phyloP scores from a whole-genome alignment of 2,329 filamentous ascomycete genomes.

The Neofusicoccum sp. region DNA sequence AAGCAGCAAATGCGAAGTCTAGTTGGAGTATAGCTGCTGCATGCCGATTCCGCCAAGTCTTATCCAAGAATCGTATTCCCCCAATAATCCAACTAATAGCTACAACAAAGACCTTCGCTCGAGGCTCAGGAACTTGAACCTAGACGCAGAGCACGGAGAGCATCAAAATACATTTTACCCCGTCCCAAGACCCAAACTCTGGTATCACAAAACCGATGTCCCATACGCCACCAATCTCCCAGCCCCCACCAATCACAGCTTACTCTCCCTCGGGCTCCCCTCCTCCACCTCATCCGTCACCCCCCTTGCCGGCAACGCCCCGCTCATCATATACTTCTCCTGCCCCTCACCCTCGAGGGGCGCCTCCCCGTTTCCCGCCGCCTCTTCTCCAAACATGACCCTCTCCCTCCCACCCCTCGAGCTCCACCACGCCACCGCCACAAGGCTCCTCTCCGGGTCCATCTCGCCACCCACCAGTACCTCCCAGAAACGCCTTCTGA shows the following conservation, averaged over 20 bases:
- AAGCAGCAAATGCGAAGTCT: too few relatives aligned
- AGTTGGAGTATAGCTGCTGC: too few relatives aligned
- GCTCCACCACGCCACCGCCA: conserved; percentile 86
- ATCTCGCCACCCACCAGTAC: conserved; percentile 78
- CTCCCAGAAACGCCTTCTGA: conserved; percentile 74
- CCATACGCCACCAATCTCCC: not conserved
- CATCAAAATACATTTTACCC: not conserved
- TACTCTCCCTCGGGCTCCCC: conserved; percentile 39
- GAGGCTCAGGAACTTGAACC: too few relatives aligned
- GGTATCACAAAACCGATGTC: not conserved
- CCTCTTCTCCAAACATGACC: conserved; percentile 51
- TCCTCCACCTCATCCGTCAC: conserved; percentile 24
- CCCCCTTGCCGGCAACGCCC: conserved; percentile 41
- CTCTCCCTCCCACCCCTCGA: conserved; percentile 58
- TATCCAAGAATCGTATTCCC: not conserved
- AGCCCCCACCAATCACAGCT: conserved; percentile 33
- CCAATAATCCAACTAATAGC: too few relatives aligned
- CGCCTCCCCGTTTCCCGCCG: conserved; percentile 52
- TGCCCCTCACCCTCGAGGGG: conserved; percentile 26
- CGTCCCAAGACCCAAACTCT: not conserved
- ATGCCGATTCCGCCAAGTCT: too few relatives aligned
- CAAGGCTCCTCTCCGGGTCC: conserved; percentile 77
- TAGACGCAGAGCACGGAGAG: not conserved
- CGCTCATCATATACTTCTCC: conserved; percentile 53
- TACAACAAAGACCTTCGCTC: too few relatives aligned